Percentiles rank a stretch among this genome's conserved stretches.
Evolutionary conservation across 1,284 basidiomycete species (phyloP).

Genomic region (Leccinum fuscescens): DNA sequence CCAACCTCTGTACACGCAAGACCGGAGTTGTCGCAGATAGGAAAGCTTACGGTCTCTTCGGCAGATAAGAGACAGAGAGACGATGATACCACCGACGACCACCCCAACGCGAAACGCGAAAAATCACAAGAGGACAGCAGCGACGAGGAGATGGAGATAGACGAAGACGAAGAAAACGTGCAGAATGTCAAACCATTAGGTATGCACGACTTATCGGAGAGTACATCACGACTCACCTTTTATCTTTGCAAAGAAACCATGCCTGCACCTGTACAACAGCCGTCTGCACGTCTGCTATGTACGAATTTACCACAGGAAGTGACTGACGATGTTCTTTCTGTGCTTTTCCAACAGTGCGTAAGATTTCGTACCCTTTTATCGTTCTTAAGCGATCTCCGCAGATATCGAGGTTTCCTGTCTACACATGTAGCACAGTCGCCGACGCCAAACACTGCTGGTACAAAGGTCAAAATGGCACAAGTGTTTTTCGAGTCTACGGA

Average conservation of each 20-base stretch:
- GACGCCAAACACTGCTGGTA: conserved; percentile 58
- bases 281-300: conserved; percentile 67
- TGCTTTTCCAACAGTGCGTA: conserved; percentile 85
- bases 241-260: conserved; percentile 39
- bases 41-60: conserved; percentile 32
- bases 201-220: conserved; percentile 36
- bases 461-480: conserved; percentile 71
- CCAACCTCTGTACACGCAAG: conserved; percentile 62
- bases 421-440: conserved; percentile 67
- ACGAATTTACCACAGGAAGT: conserved; percentile 81
- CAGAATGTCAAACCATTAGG: conserved; percentile 39
- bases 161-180: conserved; percentile 67
- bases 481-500: conserved; percentile 72
- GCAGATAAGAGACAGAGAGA: conserved; percentile 67
- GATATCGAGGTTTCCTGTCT: conserved; percentile 76
- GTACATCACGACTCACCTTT: conserved; percentile 28
- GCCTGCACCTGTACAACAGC: conserved; percentile 53
- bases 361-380: neutral
- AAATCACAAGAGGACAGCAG: conserved; percentile 64
- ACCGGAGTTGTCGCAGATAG: conserved; percentile 40
- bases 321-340: conserved; percentile 73
- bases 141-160: conserved; percentile 82
- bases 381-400: conserved; percentile 27
- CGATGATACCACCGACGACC: conserved; percentile 54
- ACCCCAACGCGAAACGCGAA: conserved; percentile 64